Evolutionary conservation across 1,284 basidiomycete genomes (phyloP).

Genomic region (Rhodotorula sp.): DNA sequence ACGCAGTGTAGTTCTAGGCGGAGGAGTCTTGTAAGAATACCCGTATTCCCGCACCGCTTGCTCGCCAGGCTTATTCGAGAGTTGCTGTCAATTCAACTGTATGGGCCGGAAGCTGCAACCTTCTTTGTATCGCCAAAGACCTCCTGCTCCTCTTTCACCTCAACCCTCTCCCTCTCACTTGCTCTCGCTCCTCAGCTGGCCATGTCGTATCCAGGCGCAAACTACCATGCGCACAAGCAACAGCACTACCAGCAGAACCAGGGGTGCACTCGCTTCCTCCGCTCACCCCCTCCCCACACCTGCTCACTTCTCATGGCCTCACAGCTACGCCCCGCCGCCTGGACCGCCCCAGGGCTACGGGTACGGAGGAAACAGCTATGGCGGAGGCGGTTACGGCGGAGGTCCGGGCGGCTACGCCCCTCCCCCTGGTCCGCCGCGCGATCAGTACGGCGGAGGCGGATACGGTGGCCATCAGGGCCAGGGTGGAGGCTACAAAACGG

Average conservation of each 20-base stretch:
- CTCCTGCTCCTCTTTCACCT: not conserved
- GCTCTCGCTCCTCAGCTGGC: not conserved
- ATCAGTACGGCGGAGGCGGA: slow-evolving; percentile 7
- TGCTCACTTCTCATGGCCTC: not conserved
- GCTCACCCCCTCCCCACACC: not conserved
- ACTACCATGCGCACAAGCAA: slow-evolving; percentile 1
- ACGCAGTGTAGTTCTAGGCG: not conserved
- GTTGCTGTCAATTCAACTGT: not conserved
- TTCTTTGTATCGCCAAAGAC: not conserved
- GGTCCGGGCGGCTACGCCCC: not conserved
- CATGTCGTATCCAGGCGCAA: not conserved
- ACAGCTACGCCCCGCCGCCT: slow-evolving; percentile 3
- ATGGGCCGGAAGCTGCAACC: not conserved
- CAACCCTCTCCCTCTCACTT: not conserved
- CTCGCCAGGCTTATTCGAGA: not conserved
- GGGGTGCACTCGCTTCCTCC: not conserved
- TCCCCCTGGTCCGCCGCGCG: slow-evolving; percentile 11
- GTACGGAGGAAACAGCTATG: not conserved
- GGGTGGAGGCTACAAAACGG: slow-evolving; percentile 20
- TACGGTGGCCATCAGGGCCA: not conserved
- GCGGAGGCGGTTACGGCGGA: not conserved
- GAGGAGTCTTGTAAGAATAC: not conserved
- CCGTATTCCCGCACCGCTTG: too few relatives aligned
- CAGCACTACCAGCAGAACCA: slow-evolving; percentile 4
- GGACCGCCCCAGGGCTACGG: slow-evolving; percentile 5